phyloP scores from a whole-genome alignment of 805 yeast species.

The Cyberlindnera saturnus region DNA sequence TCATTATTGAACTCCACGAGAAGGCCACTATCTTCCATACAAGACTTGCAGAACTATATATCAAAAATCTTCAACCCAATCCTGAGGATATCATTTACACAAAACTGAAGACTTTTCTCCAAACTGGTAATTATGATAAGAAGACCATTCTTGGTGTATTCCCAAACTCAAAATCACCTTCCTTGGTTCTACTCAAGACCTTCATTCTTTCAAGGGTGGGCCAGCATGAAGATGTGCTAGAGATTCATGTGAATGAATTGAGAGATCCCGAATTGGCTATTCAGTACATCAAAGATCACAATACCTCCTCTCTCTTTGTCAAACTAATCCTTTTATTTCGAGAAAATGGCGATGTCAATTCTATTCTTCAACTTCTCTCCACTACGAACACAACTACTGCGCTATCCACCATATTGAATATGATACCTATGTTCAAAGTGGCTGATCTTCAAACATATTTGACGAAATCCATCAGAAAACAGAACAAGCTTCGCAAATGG shows the following conservation, averaged over 20 bases:
- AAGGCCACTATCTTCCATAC: slow-evolving; percentile 34
- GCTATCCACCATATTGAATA: slow-evolving; percentile 7
- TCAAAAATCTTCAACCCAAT: slow-evolving; percentile 24
- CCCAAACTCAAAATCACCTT: not conserved
- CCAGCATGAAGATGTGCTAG: slow-evolving; percentile 57
- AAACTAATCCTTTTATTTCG: slow-evolving; percentile 31
- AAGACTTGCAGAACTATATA: slow-evolving; percentile 39
- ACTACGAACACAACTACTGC: slow-evolving; percentile 29
- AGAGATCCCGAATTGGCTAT: slow-evolving; percentile 54
- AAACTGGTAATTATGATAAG: slow-evolving; percentile 27
- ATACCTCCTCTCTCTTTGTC: slow-evolving; percentile 28
- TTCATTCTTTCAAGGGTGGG: slow-evolving; percentile 53
- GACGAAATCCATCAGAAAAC: slow-evolving; percentile 13
- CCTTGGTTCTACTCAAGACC: slow-evolving; percentile 39
- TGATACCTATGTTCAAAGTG: slow-evolving; percentile 11
- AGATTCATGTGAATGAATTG: slow-evolving; percentile 52
- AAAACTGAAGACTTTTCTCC: slow-evolving; percentile 31
- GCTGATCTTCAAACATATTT: slow-evolving; percentile 15
- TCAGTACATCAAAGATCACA: slow-evolving; percentile 36
- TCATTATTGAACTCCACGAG: slow-evolving; percentile 36
- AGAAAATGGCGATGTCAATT: slow-evolving; percentile 24
- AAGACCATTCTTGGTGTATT: slow-evolving; percentile 24
- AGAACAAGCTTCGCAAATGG: slow-evolving; percentile 5
- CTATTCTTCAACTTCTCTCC: slow-evolving; percentile 35
- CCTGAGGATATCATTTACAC: slow-evolving; percentile 18